Evolutionary conservation across 2,329 filamentous ascomycete species (phyloP).

Genomic region (Rosellinia necatrix): DNA sequence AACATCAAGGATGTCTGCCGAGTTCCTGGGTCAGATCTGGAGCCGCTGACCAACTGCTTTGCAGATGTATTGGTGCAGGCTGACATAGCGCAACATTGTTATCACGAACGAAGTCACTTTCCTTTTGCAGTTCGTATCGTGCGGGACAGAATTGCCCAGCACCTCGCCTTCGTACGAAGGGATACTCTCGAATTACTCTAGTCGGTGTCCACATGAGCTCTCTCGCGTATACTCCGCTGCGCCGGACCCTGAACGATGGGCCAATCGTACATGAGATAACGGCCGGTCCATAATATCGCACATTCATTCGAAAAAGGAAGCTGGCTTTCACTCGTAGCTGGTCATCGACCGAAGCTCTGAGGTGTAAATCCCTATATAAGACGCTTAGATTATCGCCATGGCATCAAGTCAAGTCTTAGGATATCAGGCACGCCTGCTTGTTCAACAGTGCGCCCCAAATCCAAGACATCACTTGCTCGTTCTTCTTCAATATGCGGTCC

Average conservation of each 20-base stretch:
- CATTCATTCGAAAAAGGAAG: conserved; percentile 40
- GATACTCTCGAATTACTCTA: conserved; percentile 16
- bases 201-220: conserved; percentile 11
- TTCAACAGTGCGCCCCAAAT: conserved; percentile 9
- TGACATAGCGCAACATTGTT: conserved; percentile 28
- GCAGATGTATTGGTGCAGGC: conserved; percentile 2
- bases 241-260: not conserved
- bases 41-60: conserved; percentile 19
- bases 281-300: conserved; percentile 29
- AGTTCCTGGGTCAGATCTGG: conserved; percentile 24
- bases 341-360: not conserved
- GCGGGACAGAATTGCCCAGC: conserved; percentile 25
- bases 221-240: conserved; percentile 20
- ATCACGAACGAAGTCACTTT: conserved; percentile 35
- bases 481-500: conserved; percentile 38
- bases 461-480: conserved; percentile 19
- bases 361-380: conserved; percentile 31
- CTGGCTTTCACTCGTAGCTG: conserved; percentile 20
- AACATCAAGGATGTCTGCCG: conserved; percentile 7
- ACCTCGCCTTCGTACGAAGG: conserved; percentile 7
- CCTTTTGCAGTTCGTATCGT: conserved; percentile 33
- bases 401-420: conserved; percentile 23
- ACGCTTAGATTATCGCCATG: conserved; percentile 21
- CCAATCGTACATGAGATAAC: conserved; percentile 26
- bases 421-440: conserved; percentile 27